Evolutionary conservation across 225 moss, liverwort and hornwort genomes (phyloP).

Genomic region (Pseudoscleropodium purum): DNA sequence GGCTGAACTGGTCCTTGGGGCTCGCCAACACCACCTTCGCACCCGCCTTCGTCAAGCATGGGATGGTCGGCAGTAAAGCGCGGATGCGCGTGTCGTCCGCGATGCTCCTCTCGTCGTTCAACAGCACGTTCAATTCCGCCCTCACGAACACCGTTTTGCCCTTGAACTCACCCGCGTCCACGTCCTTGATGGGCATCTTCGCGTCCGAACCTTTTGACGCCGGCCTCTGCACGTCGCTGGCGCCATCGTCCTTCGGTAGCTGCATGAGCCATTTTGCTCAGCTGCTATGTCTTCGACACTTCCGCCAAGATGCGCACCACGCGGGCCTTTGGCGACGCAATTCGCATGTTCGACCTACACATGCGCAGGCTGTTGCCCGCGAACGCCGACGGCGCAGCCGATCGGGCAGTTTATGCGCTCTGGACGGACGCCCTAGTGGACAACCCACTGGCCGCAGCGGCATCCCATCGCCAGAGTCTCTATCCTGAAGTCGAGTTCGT

Average conservation of each 20-base stretch:
- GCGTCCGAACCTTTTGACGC: conserved; percentile 56
- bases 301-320: conserved; percentile 29
- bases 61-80: conserved; percentile 79
- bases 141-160: conserved; percentile 81
- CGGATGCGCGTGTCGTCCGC: conserved; percentile 94
- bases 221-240: conserved; percentile 37
- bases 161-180: conserved; percentile 42
- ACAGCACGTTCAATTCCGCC: conserved; percentile 84
- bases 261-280: conserved; percentile 64
- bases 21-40: conserved; percentile 87
- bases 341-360: background rate
- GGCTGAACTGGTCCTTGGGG: conserved; percentile 93
- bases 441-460: conserved; percentile 34
- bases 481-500: conserved; percentile 6
- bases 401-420: conserved; percentile 12
- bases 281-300: conserved; percentile 37
- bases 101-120: conserved; percentile 36
- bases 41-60: conserved; percentile 49
- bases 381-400: conserved; percentile 20
- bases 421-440: conserved; percentile 4
- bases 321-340: background rate
- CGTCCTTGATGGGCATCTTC: conserved; percentile 66
- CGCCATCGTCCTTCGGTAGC: conserved; percentile 45
- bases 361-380: conserved; percentile 25
- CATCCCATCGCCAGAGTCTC: conserved; percentile 41